Percentiles rank a stretch among this genome's conserved stretches.
phyloP scores from a whole-genome alignment of 108 stramenopile species.

The Chaetoceros tenuissimus region DNA sequence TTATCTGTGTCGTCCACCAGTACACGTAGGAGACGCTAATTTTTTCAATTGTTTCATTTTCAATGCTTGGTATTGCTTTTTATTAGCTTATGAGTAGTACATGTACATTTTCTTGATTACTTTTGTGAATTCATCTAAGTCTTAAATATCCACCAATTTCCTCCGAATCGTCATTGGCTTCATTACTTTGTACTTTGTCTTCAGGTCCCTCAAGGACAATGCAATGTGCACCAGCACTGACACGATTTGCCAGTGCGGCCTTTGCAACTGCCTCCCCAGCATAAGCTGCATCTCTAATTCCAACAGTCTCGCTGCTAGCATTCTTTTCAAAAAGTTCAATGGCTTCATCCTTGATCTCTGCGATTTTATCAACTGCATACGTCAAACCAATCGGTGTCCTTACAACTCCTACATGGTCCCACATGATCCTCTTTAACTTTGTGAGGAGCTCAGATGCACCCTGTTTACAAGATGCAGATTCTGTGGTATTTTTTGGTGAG shows the following conservation, averaged over 20 bases:
- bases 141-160: background rate
- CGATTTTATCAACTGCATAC: conserved; percentile 48
- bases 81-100: no score
- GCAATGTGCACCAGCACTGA: conserved; percentile 69
- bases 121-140: no score
- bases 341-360: conserved; percentile 46
- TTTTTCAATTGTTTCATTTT: no score
- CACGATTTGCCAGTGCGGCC: conserved; percentile 51
- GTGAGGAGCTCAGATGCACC: conserved; percentile 43
- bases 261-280: conserved; percentile 64
- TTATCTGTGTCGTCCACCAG: conserved; percentile 20
- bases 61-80: no score
- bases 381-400: conserved; percentile 62
- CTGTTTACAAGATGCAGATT: conserved; percentile 2
- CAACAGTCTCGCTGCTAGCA: conserved; percentile 51
- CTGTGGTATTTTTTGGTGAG: background rate
- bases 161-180: background rate
- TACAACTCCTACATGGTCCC: conserved; percentile 90
- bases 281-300: conserved; percentile 69
- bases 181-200: conserved; percentile 5
- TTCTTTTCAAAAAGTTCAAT: conserved; percentile 33
- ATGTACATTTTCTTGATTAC: no score
- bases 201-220: conserved; percentile 34
- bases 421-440: conserved; percentile 68
- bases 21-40: background rate